Conservation (phyloP, 148 eudicot genomes). For the Drosera capensis region DNA sequence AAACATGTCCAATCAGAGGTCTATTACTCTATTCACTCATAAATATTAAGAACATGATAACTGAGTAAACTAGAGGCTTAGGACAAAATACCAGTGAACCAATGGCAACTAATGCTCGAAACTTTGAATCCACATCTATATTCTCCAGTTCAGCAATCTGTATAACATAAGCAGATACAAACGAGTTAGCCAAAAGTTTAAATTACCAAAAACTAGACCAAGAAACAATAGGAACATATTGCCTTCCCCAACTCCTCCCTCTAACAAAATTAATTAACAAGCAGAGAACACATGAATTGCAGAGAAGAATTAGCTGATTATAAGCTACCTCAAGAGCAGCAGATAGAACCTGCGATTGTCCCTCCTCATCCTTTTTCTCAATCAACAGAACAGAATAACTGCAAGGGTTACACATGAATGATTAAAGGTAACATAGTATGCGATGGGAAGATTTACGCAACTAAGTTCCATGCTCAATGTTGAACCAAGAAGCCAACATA, state of each 20-base stretch:
- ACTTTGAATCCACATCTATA: constrained; percentile 51
- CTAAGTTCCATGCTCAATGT: neutral
- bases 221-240: neutral
- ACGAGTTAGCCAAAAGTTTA: neutral
- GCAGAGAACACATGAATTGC: constrained; percentile 1
- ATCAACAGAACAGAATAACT: constrained; percentile 83
- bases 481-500: neutral
- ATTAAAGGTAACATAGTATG: neutral
- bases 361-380: constrained; percentile 82
- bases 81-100: constrained; percentile 61
- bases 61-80: neutral
- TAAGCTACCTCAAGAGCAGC: constrained; percentile 74
- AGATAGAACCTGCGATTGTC: constrained; percentile 87
- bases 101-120: constrained; percentile 78
- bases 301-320: constrained; percentile 4
- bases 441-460: neutral
- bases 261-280: neutral
- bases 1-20: too few species aligned
- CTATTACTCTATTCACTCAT: too few species aligned
- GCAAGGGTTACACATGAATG: constrained; percentile 9
- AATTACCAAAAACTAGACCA: neutral
- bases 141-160: constrained; percentile 79
- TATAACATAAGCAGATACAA: constrained; percentile 2
- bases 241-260: neutral
- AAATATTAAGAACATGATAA: too few species aligned